A percentile compares a stretch with the other conserved stretches of the same genome.
phyloP scores from a whole-genome alignment of 1,284 basidiomycete species.

The Sporisorium graminicola region DNA sequence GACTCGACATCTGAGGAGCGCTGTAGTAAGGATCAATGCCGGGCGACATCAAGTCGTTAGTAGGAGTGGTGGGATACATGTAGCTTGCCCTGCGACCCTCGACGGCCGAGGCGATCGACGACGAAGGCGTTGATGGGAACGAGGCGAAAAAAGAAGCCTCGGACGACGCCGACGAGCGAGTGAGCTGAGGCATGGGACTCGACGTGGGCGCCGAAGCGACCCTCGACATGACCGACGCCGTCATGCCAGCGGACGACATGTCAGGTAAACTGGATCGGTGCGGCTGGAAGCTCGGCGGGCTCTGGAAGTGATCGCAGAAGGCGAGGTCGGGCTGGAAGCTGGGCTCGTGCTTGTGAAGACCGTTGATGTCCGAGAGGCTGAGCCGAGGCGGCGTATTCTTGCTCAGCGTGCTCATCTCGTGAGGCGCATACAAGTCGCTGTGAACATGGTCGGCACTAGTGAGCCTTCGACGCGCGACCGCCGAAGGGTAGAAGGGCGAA shows the following conservation, averaged over 20 bases:
- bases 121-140: constrained; percentile 51
- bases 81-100: constrained; percentile 28
- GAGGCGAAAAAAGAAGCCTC: constrained; percentile 44
- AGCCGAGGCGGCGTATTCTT: constrained; percentile 37
- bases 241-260: constrained; percentile 28
- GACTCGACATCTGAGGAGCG: constrained; percentile 51
- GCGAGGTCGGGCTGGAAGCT: constrained; percentile 45
- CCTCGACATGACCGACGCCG: constrained; percentile 42
- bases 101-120: constrained; percentile 12
- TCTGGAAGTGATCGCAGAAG: constrained; percentile 45
- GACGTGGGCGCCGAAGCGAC: constrained; percentile 46
- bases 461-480: constrained; percentile 30
- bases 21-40: constrained; percentile 54
- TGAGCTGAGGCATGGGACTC: constrained; percentile 28
- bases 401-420: constrained; percentile 20
- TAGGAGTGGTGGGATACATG: constrained; percentile 44
- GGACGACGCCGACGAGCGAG: constrained; percentile 42
- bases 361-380: constrained; percentile 33
- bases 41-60: constrained; percentile 42
- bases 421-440: constrained; percentile 25
- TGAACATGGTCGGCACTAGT: constrained; percentile 32
- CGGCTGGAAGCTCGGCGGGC: constrained; percentile 21
- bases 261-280: constrained; percentile 35
- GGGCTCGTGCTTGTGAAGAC: constrained; percentile 30
- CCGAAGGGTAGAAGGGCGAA: constrained; percentile 45